Evolutionary conservation across 2,329 filamentous ascomycete genomes (phyloP).

Genomic region (Epichloe typhina): DNA sequence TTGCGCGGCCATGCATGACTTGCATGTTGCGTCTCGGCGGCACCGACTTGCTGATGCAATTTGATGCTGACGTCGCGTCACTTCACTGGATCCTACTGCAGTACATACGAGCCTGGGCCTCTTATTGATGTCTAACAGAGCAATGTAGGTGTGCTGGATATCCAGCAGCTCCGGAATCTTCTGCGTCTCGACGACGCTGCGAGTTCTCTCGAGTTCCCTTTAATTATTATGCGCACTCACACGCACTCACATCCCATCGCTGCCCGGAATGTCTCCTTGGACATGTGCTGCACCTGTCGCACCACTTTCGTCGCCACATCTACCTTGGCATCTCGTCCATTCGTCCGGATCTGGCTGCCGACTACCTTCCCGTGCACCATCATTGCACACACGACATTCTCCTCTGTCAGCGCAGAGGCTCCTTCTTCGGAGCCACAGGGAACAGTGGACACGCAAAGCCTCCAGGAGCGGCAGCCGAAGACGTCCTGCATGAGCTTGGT

Average conservation of each 20-base stretch:
- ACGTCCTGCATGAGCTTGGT: slow-evolving; percentile 48
- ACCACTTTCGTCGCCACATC: slow-evolving; percentile 49
- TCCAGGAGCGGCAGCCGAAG: slow-evolving; percentile 51
- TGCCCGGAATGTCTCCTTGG: slow-evolving; percentile 42
- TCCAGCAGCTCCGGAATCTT: no score
- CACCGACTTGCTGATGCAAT: no score
- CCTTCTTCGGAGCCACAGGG: slow-evolving; percentile 27
- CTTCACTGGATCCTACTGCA: no score
- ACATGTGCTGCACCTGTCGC: slow-evolving; percentile 29
- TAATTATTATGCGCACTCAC: no score
- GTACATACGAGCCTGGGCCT: no score
- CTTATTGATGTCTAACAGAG: no score
- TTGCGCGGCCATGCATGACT: no score
- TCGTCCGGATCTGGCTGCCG: slow-evolving; percentile 47
- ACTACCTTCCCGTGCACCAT: slow-evolving; percentile 61
- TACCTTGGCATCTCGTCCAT: slow-evolving; percentile 60
- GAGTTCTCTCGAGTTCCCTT: no score
- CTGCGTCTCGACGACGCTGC: no score
- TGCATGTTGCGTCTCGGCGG: no score
- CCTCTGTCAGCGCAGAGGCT: slow-evolving; percentile 24
- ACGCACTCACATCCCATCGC: slow-evolving; percentile 52
- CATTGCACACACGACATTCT: slow-evolving; percentile 54
- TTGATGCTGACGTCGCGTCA: no score
- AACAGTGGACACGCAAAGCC: slow-evolving; percentile 37
- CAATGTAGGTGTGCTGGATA: no score